These are phyloP conservation scores for Eleusine indica DNA, from an alignment of 176 grass and related monocot genomes.

Conservation along the genomic window DNA sequence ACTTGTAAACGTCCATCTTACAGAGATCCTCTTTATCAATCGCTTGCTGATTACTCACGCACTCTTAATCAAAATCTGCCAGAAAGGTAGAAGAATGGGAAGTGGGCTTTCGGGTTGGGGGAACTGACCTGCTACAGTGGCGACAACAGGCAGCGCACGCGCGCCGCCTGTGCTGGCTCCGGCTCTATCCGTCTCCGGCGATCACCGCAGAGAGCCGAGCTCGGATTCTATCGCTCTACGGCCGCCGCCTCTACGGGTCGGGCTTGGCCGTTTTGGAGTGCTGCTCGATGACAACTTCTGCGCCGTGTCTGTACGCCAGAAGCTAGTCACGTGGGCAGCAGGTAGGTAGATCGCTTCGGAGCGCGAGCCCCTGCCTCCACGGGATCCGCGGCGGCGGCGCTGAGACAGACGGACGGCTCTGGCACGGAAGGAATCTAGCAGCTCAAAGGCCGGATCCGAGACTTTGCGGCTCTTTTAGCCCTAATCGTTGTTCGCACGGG, in stretches of 20 bases:
- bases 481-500: background rate
- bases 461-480: background rate
- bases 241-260: background rate
- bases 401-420: background rate
- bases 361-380: background rate
- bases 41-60: background rate
- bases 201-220: background rate
- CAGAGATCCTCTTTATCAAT: background rate
- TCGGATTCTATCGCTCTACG: background rate
- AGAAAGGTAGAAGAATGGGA: background rate
- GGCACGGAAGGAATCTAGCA: constrained; percentile 1
- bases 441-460: background rate
- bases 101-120: background rate
- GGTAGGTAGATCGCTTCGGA: background rate
- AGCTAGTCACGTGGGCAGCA: background rate
- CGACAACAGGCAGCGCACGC: background rate
- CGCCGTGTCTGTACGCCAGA: background rate
- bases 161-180: background rate
- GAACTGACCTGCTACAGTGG: constrained; percentile 11
- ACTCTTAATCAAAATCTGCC: background rate
- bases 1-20: constrained; percentile 2
- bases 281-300: background rate
- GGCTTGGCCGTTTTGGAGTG: background rate
- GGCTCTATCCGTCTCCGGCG: background rate
- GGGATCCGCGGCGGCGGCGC: background rate